These are phyloP conservation scores for Lodderomyces parapsilosis DNA, from an alignment of 1,139 yeast species.

Conservation along the genomic window DNA sequence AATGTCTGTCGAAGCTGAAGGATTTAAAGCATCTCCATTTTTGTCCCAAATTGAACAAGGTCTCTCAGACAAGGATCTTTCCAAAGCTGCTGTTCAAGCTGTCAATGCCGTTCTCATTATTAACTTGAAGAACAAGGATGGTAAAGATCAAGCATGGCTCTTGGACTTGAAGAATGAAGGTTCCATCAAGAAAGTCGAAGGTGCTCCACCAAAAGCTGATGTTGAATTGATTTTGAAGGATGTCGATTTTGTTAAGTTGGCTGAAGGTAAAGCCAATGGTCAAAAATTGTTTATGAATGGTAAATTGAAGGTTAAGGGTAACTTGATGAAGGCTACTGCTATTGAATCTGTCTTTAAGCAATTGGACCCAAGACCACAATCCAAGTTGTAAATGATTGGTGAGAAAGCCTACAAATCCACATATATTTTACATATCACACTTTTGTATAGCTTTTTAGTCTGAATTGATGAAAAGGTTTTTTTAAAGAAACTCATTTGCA, in stretches of 20 bases:
- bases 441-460: too few species aligned
- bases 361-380: slow-evolving; percentile 50
- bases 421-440: too few species aligned
- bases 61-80: slow-evolving; percentile 38
- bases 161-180: slow-evolving; percentile 73
- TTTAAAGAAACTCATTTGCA: too few species aligned
- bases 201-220: slow-evolving; percentile 58
- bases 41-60: slow-evolving; percentile 43
- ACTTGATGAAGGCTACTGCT: slow-evolving; percentile 85
- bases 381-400: slow-evolving; percentile 38
- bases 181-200: slow-evolving; percentile 46
- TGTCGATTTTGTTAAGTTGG: slow-evolving; percentile 64
- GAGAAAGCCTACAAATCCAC: too few species aligned
- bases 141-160: slow-evolving; percentile 65
- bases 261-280: slow-evolving; percentile 77
- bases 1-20: slow-evolving; percentile 41
- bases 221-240: slow-evolving; percentile 67
- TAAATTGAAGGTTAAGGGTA: slow-evolving; percentile 81
- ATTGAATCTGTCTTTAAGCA: slow-evolving; percentile 72
- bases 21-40: slow-evolving; percentile 49
- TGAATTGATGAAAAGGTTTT: not conserved
- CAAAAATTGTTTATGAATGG: slow-evolving; percentile 85
- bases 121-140: slow-evolving; percentile 67
- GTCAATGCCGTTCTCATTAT: slow-evolving; percentile 68
- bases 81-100: slow-evolving; percentile 43